These are phyloP conservation scores for Aspergillus tubingensis DNA, from an alignment of 2,329 filamentous ascomycete species.

Conservation along the genomic window DNA sequence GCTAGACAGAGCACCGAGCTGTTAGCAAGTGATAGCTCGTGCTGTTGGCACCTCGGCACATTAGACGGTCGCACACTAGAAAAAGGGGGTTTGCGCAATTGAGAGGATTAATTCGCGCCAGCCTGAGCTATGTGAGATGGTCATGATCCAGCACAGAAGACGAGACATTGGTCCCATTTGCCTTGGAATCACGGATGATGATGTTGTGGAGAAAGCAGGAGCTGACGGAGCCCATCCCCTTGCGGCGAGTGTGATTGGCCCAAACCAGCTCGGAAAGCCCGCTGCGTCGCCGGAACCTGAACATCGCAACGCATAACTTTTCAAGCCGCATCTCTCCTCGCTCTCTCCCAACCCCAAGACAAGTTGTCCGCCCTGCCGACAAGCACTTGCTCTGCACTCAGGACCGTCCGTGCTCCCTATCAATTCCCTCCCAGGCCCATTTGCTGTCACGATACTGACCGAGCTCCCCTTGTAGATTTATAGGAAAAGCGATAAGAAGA, in stretches of 20 bases:
- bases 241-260: conserved; percentile 34
- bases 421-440: background rate
- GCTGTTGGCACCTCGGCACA: background rate
- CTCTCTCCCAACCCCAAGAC: conserved; percentile 25
- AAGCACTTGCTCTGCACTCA: conserved; percentile 17
- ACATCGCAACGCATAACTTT: conserved; percentile 36
- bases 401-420: conserved; percentile 22
- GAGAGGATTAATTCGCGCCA: background rate
- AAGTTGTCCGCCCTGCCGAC: conserved; percentile 19
- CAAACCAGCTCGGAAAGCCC: conserved; percentile 26
- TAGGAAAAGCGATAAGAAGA: conserved; percentile 18
- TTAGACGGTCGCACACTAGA: background rate
- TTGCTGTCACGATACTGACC: conserved; percentile 1
- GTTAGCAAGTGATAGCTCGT: background rate
- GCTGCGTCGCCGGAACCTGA: conserved; percentile 22
- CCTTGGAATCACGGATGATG: conserved; percentile 2
- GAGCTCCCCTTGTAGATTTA: conserved; percentile 8
- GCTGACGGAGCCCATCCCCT: conserved; percentile 15
- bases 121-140: background rate
- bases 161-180: background rate
- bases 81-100: background rate
- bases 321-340: conserved; percentile 36
- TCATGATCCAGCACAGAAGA: background rate
- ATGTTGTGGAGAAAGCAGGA: conserved; percentile 20
- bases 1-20: background rate